These are phyloP conservation scores for Taxillus chinensis DNA, from an alignment of 164 flowering plant genomes.

Conservation along the genomic window DNA sequence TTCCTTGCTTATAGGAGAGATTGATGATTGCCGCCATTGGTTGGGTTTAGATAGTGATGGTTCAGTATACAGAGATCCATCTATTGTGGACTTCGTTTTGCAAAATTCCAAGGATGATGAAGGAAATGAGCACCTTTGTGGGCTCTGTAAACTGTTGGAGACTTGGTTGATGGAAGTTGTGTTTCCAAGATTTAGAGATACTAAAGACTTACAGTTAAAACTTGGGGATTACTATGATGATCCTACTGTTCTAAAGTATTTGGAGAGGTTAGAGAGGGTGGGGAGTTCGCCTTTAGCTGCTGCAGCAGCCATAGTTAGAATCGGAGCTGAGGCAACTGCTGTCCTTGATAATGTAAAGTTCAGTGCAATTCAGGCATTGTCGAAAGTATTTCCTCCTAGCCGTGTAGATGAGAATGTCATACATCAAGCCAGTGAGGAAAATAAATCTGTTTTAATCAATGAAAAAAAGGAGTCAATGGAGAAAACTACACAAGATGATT, in stretches of 20 bases:
- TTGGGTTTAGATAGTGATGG: slow-evolving; percentile 69
- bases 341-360: slow-evolving; percentile 74
- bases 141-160: slow-evolving; percentile 88
- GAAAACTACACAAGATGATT: slow-evolving; percentile 19
- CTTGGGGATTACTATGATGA: slow-evolving; percentile 97
- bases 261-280: slow-evolving; percentile 76
- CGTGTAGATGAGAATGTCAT: slow-evolving; percentile 22
- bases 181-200: slow-evolving; percentile 85
- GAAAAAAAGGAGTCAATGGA: slow-evolving; percentile 22
- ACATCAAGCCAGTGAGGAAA: slow-evolving; percentile 19
- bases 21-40: slow-evolving; percentile 86
- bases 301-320: slow-evolving; percentile 89
- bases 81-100: slow-evolving; percentile 59
- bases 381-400: slow-evolving; percentile 70
- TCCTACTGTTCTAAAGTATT: slow-evolving; percentile 67
- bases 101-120: slow-evolving; percentile 66
- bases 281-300: slow-evolving; percentile 92
- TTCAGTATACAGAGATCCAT: slow-evolving; percentile 74
- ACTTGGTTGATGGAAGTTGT: slow-evolving; percentile 90
- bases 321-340: slow-evolving; percentile 89
- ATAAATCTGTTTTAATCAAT: slow-evolving; percentile 11
- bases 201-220: slow-evolving; percentile 51
- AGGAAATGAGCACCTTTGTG: slow-evolving; percentile 72
- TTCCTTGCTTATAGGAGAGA: slow-evolving; percentile 78
- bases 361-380: slow-evolving; percentile 73